Evolutionary conservation across 257 asterid genomes (phyloP).

Genomic region (Solanum paucissectum): DNA sequence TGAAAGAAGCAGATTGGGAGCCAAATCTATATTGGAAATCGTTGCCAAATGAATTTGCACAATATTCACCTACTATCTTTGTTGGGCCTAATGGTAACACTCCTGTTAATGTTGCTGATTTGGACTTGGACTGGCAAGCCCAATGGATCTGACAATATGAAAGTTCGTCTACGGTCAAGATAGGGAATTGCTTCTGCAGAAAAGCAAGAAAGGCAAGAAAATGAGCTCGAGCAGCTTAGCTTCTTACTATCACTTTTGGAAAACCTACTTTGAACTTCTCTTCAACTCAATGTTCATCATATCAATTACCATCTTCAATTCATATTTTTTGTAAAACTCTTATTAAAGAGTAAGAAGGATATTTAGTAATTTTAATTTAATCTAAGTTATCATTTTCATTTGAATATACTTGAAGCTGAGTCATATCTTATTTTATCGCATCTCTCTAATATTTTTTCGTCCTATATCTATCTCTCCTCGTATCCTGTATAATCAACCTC

Average conservation of each 20-base stretch:
- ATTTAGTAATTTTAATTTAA: neutral
- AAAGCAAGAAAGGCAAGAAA: too few relatives aligned
- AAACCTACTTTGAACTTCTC: neutral
- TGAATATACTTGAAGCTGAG: too few relatives aligned
- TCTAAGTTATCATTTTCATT: too few relatives aligned
- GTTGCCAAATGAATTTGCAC: constrained; percentile 34
- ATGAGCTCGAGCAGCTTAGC: too few relatives aligned
- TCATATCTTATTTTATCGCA: too few relatives aligned
- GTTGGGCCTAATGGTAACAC: constrained; percentile 24
- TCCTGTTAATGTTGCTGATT: constrained; percentile 13
- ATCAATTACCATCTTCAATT: neutral
- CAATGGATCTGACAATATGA: constrained; percentile 16
- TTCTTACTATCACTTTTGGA: too few relatives aligned
- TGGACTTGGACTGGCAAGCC: constrained; percentile 26
- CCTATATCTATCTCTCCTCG: too few relatives aligned
- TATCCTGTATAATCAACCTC: neutral
- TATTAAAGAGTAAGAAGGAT: neutral
- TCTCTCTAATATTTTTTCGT: neutral
- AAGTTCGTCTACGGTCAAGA: neutral
- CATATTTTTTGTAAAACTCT: neutral
- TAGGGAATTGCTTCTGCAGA: too few relatives aligned
- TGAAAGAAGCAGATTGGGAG: constrained; percentile 46
- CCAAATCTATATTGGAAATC: constrained; percentile 50
- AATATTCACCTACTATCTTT: constrained; percentile 30
- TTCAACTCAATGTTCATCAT: neutral